Evolutionary conservation across 129 eudicot species (phyloP).

Genomic region (Scalesia atractyloides): DNA sequence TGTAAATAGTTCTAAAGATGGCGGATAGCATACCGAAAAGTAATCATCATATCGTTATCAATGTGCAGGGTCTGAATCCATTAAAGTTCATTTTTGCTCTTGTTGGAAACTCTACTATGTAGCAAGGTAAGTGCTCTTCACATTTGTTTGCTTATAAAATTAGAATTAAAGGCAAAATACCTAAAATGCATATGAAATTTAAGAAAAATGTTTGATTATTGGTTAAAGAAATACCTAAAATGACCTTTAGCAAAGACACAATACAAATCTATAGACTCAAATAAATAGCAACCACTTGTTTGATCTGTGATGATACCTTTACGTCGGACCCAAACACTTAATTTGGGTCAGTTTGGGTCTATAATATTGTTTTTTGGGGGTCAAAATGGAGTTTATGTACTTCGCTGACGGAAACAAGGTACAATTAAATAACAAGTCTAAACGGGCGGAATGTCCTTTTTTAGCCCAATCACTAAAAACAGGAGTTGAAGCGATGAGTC

Average conservation of each 20-base stretch:
- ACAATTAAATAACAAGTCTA: not conserved
- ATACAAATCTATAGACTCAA: not conserved
- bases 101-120: constrained; percentile 74
- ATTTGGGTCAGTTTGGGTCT: not conserved
- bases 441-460: not conserved
- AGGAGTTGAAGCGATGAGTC: not conserved
- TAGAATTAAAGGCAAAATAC: not conserved
- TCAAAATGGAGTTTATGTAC: not conserved
- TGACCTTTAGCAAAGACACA: not conserved
- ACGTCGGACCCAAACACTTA: not conserved
- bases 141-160: not conserved
- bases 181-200: not conserved
- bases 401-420: not conserved
- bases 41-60: constrained; percentile 1
- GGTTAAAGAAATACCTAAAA: not conserved
- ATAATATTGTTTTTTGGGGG: not conserved
- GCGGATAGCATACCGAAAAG: not conserved
- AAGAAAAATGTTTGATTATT: not conserved
- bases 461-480: not conserved
- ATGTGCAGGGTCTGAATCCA: constrained; percentile 81
- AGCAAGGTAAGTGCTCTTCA: constrained; percentile 58
- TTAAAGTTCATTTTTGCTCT: constrained; percentile 85
- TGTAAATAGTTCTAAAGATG: too few species aligned
- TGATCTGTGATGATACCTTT: not conserved
- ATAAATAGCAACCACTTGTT: not conserved